Evolutionary conservation across 2,329 filamentous ascomycete genomes (phyloP).

Genomic region (Diaporthe sp.): DNA sequence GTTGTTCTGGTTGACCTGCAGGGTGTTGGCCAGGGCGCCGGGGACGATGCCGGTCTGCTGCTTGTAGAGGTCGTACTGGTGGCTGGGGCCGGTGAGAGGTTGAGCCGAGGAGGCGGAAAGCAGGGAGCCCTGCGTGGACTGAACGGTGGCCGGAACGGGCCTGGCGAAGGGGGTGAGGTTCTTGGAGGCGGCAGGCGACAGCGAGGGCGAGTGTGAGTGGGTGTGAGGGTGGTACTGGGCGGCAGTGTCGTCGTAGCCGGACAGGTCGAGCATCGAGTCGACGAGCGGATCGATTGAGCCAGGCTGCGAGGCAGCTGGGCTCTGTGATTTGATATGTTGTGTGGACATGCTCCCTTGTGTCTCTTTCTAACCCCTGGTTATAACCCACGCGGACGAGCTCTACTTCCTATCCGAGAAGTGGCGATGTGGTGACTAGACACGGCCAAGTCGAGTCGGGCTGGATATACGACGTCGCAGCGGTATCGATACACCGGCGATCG

Average conservation of each 20-base stretch:
- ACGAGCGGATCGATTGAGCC: conserved; percentile 60
- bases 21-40: conserved; percentile 82
- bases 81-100: conserved; percentile 82
- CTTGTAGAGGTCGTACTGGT: conserved; percentile 94
- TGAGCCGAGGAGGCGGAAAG: conserved; percentile 58
- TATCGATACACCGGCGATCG: background rate
- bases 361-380: background rate
- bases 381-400: background rate
- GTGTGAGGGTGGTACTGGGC: conserved; percentile 9
- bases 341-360: conserved; percentile 37
- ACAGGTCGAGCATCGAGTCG: conserved; percentile 70
- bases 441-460: background rate
- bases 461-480: background rate
- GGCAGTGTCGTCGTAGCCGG: conserved; percentile 70
- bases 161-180: conserved; percentile 57
- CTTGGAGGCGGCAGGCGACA: conserved; percentile 67
- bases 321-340: conserved; percentile 40
- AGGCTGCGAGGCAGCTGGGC: conserved; percentile 44
- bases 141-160: conserved; percentile 56
- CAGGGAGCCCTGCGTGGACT: conserved; percentile 62
- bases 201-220: conserved; percentile 67
- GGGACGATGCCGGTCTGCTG: conserved; percentile 94
- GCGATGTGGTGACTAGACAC: background rate
- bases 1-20: conserved; percentile 77
- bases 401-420: background rate